These are phyloP conservation scores for Paraconiothyrium brasiliense DNA, from an alignment of 2,329 filamentous ascomycete species.

Conservation along the genomic window DNA sequence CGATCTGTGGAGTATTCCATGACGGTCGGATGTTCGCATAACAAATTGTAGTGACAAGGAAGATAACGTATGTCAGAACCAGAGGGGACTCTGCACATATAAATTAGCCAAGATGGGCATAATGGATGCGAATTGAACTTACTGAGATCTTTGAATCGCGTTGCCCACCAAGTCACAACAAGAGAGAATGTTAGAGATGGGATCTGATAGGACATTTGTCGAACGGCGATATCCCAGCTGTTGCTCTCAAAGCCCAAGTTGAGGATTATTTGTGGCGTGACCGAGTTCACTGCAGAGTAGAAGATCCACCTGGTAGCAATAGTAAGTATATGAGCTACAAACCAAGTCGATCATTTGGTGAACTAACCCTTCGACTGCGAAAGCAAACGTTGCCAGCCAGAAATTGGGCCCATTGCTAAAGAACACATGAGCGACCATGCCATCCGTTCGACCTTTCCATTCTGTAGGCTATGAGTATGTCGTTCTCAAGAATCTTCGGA, in stretches of 20 bases:
- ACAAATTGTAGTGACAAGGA: constrained; percentile 38
- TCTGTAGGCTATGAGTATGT: constrained; percentile 47
- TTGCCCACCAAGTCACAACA: constrained; percentile 40
- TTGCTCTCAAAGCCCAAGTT: constrained; percentile 44
- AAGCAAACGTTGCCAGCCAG: constrained; percentile 63
- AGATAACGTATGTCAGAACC: constrained; percentile 37
- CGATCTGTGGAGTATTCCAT: constrained; percentile 38
- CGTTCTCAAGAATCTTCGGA: fast-evolving
- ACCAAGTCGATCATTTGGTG: not conserved
- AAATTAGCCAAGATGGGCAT: not conserved
- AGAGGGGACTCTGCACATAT: constrained; percentile 33
- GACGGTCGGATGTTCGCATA: constrained; percentile 37
- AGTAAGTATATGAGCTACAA: not conserved
- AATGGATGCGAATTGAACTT: not conserved
- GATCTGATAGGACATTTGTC: constrained; percentile 40
- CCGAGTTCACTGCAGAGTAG: constrained; percentile 45
- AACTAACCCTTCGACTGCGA: constrained; percentile 62
- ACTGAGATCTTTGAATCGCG: constrained; percentile 41
- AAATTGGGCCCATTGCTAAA: constrained; percentile 65
- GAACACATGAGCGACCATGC: constrained; percentile 66
- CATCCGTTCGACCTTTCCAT: constrained; percentile 65
- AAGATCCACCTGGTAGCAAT: constrained; percentile 60
- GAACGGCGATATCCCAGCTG: constrained; percentile 41
- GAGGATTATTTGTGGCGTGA: constrained; percentile 44
- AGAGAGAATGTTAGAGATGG: constrained; percentile 34